Conservation (phyloP, 2,329 filamentous ascomycete species). For the Monosporascus cannonballus region DNA sequence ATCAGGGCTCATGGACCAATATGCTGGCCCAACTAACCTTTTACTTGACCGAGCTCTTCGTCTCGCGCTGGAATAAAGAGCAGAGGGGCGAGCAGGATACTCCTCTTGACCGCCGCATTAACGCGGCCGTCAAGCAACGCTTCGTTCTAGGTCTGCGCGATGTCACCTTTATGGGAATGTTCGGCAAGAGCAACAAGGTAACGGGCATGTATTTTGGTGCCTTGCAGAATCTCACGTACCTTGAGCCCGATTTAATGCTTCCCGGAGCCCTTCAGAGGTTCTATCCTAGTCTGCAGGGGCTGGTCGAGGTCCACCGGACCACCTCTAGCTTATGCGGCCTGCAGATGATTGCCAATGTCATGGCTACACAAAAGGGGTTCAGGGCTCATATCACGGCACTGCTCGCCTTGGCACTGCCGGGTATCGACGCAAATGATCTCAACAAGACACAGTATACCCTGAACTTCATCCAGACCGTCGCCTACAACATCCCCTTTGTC, state of each 20-base stretch:
- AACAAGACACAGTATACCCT: constrained; percentile 94
- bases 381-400: constrained; percentile 92
- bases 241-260: constrained; percentile 87
- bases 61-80: constrained; percentile 96
- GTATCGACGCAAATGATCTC: constrained; percentile 95
- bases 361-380: constrained; percentile 92
- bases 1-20: constrained; percentile 86
- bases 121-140: constrained; percentile 71
- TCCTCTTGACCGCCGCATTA: constrained; percentile 73
- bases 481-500: constrained; percentile 90
- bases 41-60: constrained; percentile 91
- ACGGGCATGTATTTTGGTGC: constrained; percentile 90
- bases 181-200: constrained; percentile 87
- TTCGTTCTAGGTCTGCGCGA: constrained; percentile 88
- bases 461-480: constrained; percentile 91
- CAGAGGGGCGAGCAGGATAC: constrained; percentile 87
- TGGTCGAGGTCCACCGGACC: constrained; percentile 95
- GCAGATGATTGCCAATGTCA: constrained; percentile 85
- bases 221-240: constrained; percentile 79
- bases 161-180: constrained; percentile 96
- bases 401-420: constrained; percentile 85
- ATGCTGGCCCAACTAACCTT: constrained; percentile 85
- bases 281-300: constrained; percentile 91
- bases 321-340: constrained; percentile 88
- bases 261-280: constrained; percentile 92